phyloP scores from a whole-genome alignment of 371 early-diverging fungal genomes.

The Umbelopsis sp. region DNA sequence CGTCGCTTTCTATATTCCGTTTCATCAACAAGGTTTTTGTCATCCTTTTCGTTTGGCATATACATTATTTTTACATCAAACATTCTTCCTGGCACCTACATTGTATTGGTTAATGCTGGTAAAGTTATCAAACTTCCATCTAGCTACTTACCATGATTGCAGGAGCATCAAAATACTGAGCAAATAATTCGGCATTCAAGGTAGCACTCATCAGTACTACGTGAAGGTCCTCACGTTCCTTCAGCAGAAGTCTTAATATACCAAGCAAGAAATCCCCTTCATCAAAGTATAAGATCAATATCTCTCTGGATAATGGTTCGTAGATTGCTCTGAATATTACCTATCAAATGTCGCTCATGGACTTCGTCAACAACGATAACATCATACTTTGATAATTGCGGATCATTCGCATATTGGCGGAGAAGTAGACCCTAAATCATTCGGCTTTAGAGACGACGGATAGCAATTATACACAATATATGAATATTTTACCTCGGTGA shows the following conservation, averaged over 20 bases:
- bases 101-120: neutral
- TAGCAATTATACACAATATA: neutral
- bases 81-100: slow-evolving; percentile 55
- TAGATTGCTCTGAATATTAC: slow-evolving; percentile 18
- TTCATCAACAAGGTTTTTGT: slow-evolving; percentile 59
- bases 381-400: slow-evolving; percentile 57
- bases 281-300: slow-evolving; percentile 29
- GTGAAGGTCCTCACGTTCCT: slow-evolving; percentile 43
- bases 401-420: slow-evolving; percentile 66
- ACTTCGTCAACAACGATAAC: slow-evolving; percentile 79
- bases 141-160: slow-evolving; percentile 37
- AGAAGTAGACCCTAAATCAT: slow-evolving; percentile 54
- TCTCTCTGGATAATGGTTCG: too few relatives aligned
- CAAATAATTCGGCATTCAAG: slow-evolving; percentile 67
- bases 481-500: slow-evolving; percentile 56
- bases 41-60: slow-evolving; percentile 46
- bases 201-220: slow-evolving; percentile 86
- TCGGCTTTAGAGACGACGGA: slow-evolving; percentile 18
- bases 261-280: slow-evolving; percentile 66
- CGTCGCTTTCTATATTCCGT: slow-evolving; percentile 49
- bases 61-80: slow-evolving; percentile 56
- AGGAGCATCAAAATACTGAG: slow-evolving; percentile 62
- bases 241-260: slow-evolving; percentile 52
- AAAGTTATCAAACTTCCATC: neutral
- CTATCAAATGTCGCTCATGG: slow-evolving; percentile 70